Evolutionary conservation across 2,329 filamentous ascomycete species (phyloP).

Genomic region (Ascomycota sp.): DNA sequence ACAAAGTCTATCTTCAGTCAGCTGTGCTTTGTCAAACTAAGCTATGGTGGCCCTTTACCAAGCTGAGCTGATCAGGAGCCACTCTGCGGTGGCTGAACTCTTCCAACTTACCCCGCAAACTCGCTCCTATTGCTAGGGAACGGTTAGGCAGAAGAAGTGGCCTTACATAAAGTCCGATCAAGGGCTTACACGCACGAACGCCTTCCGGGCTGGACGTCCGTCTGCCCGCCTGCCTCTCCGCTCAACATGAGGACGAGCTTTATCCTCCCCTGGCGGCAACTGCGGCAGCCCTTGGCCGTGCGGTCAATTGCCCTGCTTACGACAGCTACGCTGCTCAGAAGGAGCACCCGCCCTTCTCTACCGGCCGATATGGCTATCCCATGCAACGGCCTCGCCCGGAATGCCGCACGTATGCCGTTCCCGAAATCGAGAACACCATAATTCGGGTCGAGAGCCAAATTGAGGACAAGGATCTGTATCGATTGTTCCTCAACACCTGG

Average conservation of each 20-base stretch:
- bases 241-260: neutral
- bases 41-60: too few species aligned
- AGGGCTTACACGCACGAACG: too few species aligned
- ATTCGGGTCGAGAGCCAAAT: conserved; percentile 44
- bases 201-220: too few species aligned
- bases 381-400: conserved; percentile 57
- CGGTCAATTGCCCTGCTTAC: conserved; percentile 14
- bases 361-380: conserved; percentile 56
- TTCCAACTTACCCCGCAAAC: too few species aligned
- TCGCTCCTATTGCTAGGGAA: too few species aligned
- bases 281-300: conserved; percentile 2
- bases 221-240: too few species aligned
- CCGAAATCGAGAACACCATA: conserved; percentile 58
- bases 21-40: too few species aligned
- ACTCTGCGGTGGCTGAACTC: too few species aligned
- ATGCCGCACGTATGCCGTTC: conserved; percentile 67
- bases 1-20: too few species aligned
- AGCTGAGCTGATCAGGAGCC: too few species aligned
- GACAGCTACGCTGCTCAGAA: conserved; percentile 12
- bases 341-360: conserved; percentile 48
- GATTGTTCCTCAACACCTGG: conserved; percentile 52
- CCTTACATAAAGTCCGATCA: too few species aligned
- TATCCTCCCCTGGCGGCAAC: conserved; percentile 14
- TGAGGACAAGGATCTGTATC: conserved; percentile 53
- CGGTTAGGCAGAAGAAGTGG: too few species aligned